phyloP scores from a whole-genome alignment of 1,139 yeast species.

The Candida glucosophila region DNA sequence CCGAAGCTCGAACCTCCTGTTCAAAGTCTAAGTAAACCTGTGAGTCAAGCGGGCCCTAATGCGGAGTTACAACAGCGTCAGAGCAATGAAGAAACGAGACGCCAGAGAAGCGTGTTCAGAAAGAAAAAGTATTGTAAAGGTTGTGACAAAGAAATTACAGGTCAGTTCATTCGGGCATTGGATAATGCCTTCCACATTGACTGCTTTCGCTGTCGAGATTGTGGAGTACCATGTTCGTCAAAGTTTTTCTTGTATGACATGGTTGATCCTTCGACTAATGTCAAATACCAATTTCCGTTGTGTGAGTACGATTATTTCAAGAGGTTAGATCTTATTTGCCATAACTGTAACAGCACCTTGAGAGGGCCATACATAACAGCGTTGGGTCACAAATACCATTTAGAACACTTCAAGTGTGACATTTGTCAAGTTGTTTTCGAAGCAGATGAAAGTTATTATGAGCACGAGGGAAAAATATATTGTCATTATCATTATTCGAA shows the following conservation, averaged over 20 bases:
- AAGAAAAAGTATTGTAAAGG: slow-evolving; percentile 43
- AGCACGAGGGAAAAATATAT: slow-evolving; percentile 72
- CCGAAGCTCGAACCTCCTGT: too few species aligned
- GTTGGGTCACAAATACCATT: slow-evolving; percentile 83
- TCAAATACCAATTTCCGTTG: slow-evolving; percentile 51
- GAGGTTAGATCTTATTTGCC: slow-evolving; percentile 74
- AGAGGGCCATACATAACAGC: slow-evolving; percentile 95
- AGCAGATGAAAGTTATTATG: slow-evolving; percentile 87
- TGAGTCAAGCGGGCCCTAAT: too few species aligned
- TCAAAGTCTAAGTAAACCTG: too few species aligned
- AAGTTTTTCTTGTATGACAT: slow-evolving; percentile 58
- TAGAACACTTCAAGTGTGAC: slow-evolving; percentile 91
- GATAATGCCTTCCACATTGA: slow-evolving; percentile 75
- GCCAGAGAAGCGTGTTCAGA: too few species aligned
- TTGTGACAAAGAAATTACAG: slow-evolving; percentile 62
- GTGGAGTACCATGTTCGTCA: slow-evolving; percentile 66
- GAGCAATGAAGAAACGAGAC: too few species aligned
- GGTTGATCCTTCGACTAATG: slow-evolving; percentile 24
- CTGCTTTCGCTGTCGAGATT: slow-evolving; percentile 80
- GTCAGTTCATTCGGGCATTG: slow-evolving; percentile 81
- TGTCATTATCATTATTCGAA: slow-evolving; percentile 90
- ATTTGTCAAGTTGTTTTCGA: slow-evolving; percentile 85
- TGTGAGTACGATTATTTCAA: slow-evolving; percentile 93
- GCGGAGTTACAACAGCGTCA: too few species aligned
- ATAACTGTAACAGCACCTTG: slow-evolving; percentile 74